Percentiles rank a stretch among this genome's conserved stretches.
Conservation (phyloP, 1,284 basidiomycete species). For the Microbotryum lychnidis-dioicae region DNA sequence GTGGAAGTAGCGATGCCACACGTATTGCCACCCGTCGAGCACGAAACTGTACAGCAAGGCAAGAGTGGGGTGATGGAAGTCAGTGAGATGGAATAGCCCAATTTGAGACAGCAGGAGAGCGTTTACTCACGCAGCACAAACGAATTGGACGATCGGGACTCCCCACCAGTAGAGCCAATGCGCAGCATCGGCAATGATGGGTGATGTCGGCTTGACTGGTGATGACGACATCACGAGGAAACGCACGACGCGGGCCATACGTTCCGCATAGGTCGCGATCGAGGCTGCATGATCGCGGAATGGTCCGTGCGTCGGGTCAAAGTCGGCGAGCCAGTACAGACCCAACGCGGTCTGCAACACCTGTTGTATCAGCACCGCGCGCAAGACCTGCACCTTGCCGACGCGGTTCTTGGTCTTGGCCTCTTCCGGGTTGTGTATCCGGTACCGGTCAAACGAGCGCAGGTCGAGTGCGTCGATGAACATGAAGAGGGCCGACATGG, state of each 20-base stretch:
- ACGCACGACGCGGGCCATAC: neutral
- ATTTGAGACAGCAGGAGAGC: neutral
- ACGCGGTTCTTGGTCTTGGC: constrained; percentile 69
- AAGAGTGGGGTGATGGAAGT: constrained; percentile 2
- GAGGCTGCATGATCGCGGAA: constrained; percentile 49
- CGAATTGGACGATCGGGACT: constrained; percentile 66
- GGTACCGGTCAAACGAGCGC: constrained; percentile 71
- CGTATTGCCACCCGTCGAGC: constrained; percentile 98
- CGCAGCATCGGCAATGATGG: constrained; percentile 45
- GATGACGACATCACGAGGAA: constrained; percentile 12
- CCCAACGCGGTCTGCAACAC: constrained; percentile 73
- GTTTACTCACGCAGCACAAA: constrained; percentile 69
- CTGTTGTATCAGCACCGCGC: constrained; percentile 77
- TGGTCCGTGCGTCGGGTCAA: constrained; percentile 39
- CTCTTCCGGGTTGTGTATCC: constrained; percentile 82
- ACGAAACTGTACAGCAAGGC: constrained; percentile 56
- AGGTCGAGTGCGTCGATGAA: constrained; percentile 59
- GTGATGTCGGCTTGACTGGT: neutral
- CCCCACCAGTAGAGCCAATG: constrained; percentile 90
- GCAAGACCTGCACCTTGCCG: constrained; percentile 59
- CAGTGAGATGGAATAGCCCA: no score
- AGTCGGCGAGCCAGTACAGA: constrained; percentile 57
- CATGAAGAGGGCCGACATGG: constrained; percentile 70
- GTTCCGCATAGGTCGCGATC: constrained; percentile 11
- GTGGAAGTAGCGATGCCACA: constrained; percentile 78